phyloP scores from a whole-genome alignment of 2,329 filamentous ascomycete species.

The Bimuria novae-zelandiae region DNA sequence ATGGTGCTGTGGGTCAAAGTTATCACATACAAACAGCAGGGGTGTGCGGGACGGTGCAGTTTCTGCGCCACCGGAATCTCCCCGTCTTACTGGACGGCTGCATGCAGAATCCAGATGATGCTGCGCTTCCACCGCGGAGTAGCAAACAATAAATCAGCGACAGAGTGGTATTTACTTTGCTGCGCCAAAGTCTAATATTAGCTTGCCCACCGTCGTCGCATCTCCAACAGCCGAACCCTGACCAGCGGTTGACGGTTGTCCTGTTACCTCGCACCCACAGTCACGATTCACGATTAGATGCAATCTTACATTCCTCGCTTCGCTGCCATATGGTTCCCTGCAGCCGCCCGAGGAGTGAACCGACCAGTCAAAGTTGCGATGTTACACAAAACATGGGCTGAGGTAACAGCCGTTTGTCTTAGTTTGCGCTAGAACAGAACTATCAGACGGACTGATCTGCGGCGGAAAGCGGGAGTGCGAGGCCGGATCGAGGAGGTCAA shows the following conservation, averaged over 20 bases:
- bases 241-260: no score
- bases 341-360: background rate
- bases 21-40: background rate
- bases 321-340: conserved; percentile 4
- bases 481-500: conserved; percentile 18
- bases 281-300: background rate
- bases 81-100: background rate
- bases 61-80: conserved; percentile 2
- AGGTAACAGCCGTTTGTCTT: conserved; percentile 44
- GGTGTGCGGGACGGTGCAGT: background rate
- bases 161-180: no score
- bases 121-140: no score
- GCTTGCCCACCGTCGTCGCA: no score
- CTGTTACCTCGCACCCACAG: background rate
- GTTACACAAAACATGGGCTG: conserved; percentile 32
- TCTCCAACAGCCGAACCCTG: no score
- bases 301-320: background rate
- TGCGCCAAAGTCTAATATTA: no score
- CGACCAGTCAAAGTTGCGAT: conserved; percentile 20
- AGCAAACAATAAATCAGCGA: no score
- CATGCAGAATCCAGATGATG: background rate
- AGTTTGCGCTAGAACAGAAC: conserved; percentile 12
- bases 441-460: conserved; percentile 19
- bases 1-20: no score
- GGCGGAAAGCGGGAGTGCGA: conserved; percentile 12